Base-by-base conservation (phyloP, 768 basidiomycete species). In the Scleroderma citrinum region DNA sequence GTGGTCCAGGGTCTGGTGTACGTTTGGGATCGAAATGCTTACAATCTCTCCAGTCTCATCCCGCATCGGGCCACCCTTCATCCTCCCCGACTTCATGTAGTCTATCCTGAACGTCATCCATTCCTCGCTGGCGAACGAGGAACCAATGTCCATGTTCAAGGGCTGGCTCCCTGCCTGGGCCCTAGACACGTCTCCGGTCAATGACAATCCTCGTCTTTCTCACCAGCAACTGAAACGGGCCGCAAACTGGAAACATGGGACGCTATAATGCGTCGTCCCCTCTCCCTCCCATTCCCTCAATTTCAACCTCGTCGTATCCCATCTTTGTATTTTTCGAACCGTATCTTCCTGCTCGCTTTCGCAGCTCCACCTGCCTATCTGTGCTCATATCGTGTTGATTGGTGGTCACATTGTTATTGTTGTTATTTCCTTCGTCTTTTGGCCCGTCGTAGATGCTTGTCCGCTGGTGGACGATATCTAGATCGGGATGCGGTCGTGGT, bases 151-250 rank as follows among this genome's bases (percentile, higher is more conserved):
- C 76, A 87, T 92, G 85, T 90, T 92, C 74, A 90, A 89, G 64
- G 90, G 90, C 54, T 92, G 90, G 90, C 66, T 92, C 10, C 90
- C 90, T 0, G 87, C 89, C 11, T 92, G 88, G n/a, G n/a, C n/a
- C n/a, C n/a, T n/a, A n/a, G 88, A 78, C 80, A 45, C 76, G 90
- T 64, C 75, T 92, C 35, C 87, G 91, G 61, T 89, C 89, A 0
- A 92, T 87, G 37, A 92, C 90, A 3, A 88, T 92, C 54, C 74
- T 92, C 34, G 92, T 91, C 62, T 92, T 91, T 73, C 64, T 92
- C 54, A 89, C 85, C 7, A 92, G 60, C 87, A 90, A 65, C 64
- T 90, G 55, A 90, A 81, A 77, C 83, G 82, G 46, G 58, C 71
- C 3, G 84, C 87, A 1, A 87, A 90, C 58, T 81, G 73, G 65